A percentile compares a stretch with the other conserved stretches of the same genome.
phyloP scores from a whole-genome alignment of 176 grass and related monocot species.

The Carex pumila region DNA sequence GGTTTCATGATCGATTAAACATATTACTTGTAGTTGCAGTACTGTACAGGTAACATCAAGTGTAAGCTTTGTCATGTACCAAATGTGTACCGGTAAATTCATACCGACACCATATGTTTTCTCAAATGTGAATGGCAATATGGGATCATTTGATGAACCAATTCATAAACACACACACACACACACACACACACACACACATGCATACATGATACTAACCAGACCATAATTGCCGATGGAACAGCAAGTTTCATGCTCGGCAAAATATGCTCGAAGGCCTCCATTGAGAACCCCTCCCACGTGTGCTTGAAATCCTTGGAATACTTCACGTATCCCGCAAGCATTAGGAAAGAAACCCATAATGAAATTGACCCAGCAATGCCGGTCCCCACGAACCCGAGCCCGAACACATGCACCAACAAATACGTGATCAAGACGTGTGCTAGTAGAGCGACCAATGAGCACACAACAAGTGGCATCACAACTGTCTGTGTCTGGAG shows the following conservation, averaged over 20 bases:
- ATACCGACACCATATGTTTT: not conserved
- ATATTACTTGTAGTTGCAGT: not conserved
- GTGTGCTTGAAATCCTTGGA: conserved; percentile 44
- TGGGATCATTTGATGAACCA: not conserved
- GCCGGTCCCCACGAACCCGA: conserved; percentile 43
- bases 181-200: not conserved
- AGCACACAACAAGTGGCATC: conserved; percentile 61
- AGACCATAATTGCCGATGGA: conserved; percentile 89
- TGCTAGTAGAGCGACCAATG: conserved; percentile 33
- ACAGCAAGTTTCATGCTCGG: conserved; percentile 65
- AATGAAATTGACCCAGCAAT: conserved; percentile 36
- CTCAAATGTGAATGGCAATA: not conserved
- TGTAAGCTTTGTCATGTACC: not conserved
- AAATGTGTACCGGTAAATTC: not conserved
- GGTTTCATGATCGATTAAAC: not conserved
- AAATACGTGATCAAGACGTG: conserved; percentile 50
- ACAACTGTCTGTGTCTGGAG: conserved; percentile 71
- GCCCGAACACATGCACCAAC: conserved; percentile 39
- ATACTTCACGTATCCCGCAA: conserved; percentile 37
- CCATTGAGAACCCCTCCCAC: conserved; percentile 58
- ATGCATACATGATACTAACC: conserved; percentile 26
- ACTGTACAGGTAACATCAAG: not conserved
- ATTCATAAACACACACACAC: not conserved
- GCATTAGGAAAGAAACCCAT: conserved; percentile 56
- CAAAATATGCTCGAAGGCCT: conserved; percentile 47